Percentiles rank a stretch among this genome's conserved stretches.
phyloP scores from a whole-genome alignment of 2,329 filamentous ascomycete genomes.

The Trichoderma sp. region DNA sequence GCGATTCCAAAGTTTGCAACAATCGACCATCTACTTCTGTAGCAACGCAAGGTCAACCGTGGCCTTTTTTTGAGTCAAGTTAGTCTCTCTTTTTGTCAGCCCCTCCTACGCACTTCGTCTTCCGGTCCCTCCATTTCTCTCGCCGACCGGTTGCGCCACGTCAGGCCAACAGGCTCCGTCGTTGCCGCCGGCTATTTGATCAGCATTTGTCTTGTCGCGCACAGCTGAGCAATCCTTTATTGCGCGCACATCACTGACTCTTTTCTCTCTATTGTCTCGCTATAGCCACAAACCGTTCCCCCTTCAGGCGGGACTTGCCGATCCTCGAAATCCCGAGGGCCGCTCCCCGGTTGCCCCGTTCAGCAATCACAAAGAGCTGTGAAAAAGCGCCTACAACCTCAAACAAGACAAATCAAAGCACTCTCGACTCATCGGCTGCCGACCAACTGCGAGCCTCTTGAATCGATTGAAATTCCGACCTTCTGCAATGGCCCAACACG shows the following conservation, averaged over 20 bases:
- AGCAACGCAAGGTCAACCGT: constrained; percentile 1
- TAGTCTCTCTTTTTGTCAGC: constrained; percentile 15
- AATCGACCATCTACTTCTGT: not conserved
- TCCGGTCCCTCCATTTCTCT: constrained; percentile 9
- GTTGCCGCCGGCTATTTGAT: constrained; percentile 15
- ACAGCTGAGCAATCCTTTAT: not conserved
- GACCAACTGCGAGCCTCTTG: not conserved
- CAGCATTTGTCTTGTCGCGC: constrained; percentile 12
- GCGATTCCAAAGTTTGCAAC: not conserved
- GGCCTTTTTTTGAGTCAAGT: constrained; percentile 14
- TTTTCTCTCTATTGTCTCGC: not conserved
- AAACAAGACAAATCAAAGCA: not conserved
- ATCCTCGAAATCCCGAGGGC: not conserved
- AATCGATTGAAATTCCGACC: not conserved
- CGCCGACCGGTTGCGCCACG: constrained; percentile 15
- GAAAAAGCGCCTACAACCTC: not conserved
- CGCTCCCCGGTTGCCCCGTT: constrained; percentile 1
- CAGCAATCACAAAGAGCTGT: not conserved
- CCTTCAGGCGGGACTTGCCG: constrained; percentile 1
- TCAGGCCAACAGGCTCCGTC: constrained; percentile 14
- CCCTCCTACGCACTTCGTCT: constrained; percentile 10
- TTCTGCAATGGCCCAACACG: constrained; percentile 52
- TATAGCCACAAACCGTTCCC: constrained; percentile 2
- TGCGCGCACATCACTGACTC: not conserved
- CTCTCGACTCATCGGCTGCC: not conserved